These are phyloP conservation scores for Teratosphaeria nubilosa DNA, from an alignment of 2,329 filamentous ascomycete genomes.

Conservation along the genomic window DNA sequence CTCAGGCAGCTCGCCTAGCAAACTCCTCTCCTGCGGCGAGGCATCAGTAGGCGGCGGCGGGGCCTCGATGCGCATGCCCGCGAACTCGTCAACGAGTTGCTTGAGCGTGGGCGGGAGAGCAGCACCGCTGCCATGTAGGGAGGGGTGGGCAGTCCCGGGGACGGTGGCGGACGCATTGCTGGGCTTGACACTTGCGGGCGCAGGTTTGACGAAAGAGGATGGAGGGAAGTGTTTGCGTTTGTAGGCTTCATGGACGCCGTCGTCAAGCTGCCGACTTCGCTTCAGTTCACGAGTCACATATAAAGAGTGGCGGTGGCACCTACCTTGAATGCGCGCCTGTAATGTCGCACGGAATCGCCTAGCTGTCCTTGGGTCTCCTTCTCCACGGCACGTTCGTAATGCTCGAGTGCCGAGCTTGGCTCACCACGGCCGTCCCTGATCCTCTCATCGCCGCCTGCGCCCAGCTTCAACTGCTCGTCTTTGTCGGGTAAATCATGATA, in stretches of 20 bases:
- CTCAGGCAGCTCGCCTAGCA: slow-evolving; percentile 65
- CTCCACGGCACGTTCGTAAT: slow-evolving; percentile 86
- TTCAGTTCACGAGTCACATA: slow-evolving; percentile 13
- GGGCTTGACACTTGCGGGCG: slow-evolving; percentile 32
- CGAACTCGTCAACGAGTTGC: slow-evolving; percentile 69
- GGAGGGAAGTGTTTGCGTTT: slow-evolving; percentile 83
- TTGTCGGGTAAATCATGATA: slow-evolving; percentile 39
- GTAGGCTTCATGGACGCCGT: slow-evolving; percentile 73
- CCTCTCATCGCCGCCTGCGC: slow-evolving; percentile 28
- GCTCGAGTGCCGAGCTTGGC: slow-evolving; percentile 71
- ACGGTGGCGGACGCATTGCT: slow-evolving; percentile 44
- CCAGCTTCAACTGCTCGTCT: slow-evolving; percentile 33
- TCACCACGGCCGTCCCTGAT: slow-evolving; percentile 32
- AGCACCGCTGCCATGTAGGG: slow-evolving; percentile 39
- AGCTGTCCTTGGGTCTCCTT: slow-evolving; percentile 76
- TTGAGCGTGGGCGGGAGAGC: slow-evolving; percentile 42
- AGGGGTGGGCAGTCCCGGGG: slow-evolving; percentile 46
- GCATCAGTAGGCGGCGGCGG: slow-evolving; percentile 61
- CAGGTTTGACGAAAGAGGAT: slow-evolving; percentile 41
- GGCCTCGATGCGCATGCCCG: slow-evolving; percentile 56
- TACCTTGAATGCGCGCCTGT: slow-evolving; percentile 82
- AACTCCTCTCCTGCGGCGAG: slow-evolving; percentile 65
- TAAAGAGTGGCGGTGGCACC: slow-evolving; percentile 13
- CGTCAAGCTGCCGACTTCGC: slow-evolving; percentile 56
- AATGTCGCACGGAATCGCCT: slow-evolving; percentile 78